A percentile compares a stretch with the other conserved stretches of the same genome.
phyloP scores from a whole-genome alignment of 768 basidiomycete genomes.

The Austroboletus eburneus region DNA sequence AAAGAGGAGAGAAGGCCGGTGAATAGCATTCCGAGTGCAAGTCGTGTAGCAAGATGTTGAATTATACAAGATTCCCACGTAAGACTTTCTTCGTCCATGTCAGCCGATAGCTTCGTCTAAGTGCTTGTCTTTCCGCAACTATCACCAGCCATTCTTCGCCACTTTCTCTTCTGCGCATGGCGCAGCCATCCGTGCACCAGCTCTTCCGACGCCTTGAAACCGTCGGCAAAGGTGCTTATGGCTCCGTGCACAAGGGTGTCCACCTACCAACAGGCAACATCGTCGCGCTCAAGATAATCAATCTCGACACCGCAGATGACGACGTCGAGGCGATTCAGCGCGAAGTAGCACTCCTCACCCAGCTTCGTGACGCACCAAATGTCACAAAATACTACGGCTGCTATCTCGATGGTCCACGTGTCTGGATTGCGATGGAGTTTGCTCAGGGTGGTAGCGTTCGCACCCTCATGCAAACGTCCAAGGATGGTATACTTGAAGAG shows the following conservation, averaged over 20 bases:
- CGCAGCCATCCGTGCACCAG: constrained; percentile 66
- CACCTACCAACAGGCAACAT: constrained; percentile 82
- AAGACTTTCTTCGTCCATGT: not conserved
- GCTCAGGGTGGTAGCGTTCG: constrained; percentile 94
- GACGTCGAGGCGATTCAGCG: constrained; percentile 96
- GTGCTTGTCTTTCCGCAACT: not conserved
- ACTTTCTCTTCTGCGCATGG: constrained; percentile 21
- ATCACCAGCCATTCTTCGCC: not conserved
- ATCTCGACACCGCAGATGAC: constrained; percentile 94
- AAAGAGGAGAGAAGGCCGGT: constrained; percentile 18
- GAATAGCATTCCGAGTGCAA: constrained; percentile 10
- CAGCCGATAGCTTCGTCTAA: not conserved
- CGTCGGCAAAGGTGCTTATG: constrained; percentile 94
- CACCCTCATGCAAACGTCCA: constrained; percentile 86
- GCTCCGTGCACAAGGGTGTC: constrained; percentile 89
- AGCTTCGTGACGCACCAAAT: constrained; percentile 85
- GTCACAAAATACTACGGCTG: constrained; percentile 97
- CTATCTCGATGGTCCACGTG: constrained; percentile 88
- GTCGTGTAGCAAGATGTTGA: not conserved
- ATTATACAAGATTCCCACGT: constrained; percentile 17
- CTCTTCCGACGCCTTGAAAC: constrained; percentile 84
- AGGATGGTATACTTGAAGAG: constrained; percentile 77
- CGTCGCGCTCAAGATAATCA: constrained; percentile 98
- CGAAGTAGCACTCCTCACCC: constrained; percentile 88
- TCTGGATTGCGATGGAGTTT: constrained; percentile 99